Percentiles rank a stretch among this genome's conserved stretches.
Evolutionary conservation across 2,329 filamentous ascomycete genomes (phyloP).

Genomic region (Pseudogymnoascus sp.): DNA sequence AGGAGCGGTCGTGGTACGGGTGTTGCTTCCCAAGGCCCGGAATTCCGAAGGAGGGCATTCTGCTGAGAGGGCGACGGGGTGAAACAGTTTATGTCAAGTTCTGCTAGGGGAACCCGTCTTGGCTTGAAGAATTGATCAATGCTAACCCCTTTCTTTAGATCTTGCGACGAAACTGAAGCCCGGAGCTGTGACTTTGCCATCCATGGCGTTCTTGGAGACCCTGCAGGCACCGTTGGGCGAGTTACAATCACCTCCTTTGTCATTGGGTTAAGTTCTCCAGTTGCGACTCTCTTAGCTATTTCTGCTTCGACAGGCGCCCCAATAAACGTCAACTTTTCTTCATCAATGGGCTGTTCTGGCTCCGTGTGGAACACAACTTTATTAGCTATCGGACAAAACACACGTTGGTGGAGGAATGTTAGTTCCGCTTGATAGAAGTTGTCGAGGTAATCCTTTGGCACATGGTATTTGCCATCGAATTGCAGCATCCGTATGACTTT

Average conservation of each 20-base stretch:
- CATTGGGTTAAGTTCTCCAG: slow-evolving; percentile 79
- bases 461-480: slow-evolving; percentile 76
- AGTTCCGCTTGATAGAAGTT: slow-evolving; percentile 79
- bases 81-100: slow-evolving; percentile 59
- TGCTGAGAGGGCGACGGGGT: slow-evolving; percentile 58
- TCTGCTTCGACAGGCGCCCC: slow-evolving; percentile 62
- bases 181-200: slow-evolving; percentile 15
- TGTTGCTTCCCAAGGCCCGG: slow-evolving; percentile 45
- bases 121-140: slow-evolving; percentile 59
- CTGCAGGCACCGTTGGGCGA: slow-evolving; percentile 20
- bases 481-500: slow-evolving; percentile 72
- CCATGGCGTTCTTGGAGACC: slow-evolving; percentile 15
- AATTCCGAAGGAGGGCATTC: slow-evolving; percentile 45
- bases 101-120: slow-evolving; percentile 53
- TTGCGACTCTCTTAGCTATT: slow-evolving; percentile 64
- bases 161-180: slow-evolving; percentile 30
- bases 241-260: slow-evolving; percentile 56
- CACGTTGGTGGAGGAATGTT: slow-evolving; percentile 90
- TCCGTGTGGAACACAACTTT: slow-evolving; percentile 68
- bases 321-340: slow-evolving; percentile 71
- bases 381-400: slow-evolving; percentile 70
- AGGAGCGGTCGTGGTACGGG: slow-evolving; percentile 31
- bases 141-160: slow-evolving; percentile 49
- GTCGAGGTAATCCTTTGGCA: slow-evolving; percentile 74
- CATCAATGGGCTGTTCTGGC: slow-evolving; percentile 51